Base-by-base conservation (phyloP, 495 filamentous ascomycete species). In the Tuber umbilicatum region DNA sequence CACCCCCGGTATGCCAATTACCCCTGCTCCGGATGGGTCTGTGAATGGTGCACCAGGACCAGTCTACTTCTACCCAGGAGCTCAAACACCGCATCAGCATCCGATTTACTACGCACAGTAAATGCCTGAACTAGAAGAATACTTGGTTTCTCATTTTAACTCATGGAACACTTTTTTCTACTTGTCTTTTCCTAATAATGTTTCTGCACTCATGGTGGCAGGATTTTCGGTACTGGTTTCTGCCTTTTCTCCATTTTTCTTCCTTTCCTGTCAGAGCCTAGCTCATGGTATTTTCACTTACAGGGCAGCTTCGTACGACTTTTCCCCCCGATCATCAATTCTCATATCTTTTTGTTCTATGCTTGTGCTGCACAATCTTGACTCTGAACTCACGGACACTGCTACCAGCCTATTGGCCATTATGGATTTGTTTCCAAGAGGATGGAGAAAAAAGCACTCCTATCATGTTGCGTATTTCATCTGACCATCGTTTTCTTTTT, bases 61-160 rank as follows among this genome's bases (percentile, higher is more conserved):
- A 78, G 83, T 86, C 19, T 95, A 92, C 83, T 95, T 92, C 81
- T 94, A 93, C 81, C 88, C 90, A 42, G 91, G 89, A 74, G 81
- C 86, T 12, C 84, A 84, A 43, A 78, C 77, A 27, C 77, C 75
- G n/a, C 77, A 79, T 1, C 87, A 85, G 39, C 86, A 85, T n/a
- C 87, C 90, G 75, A 91, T 92, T 79, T 95, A 92, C 81, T 89
- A 90, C 75, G 81, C 87, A 23, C 88, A 91, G 82, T 91, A 79
- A 40, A 70, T 31, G 3, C 21, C 23, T 35, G 55, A 23, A 27
- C n/a, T 27, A 60, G 41, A 38, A 16, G 67, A 17, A 55, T 19
- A 38, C 64, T 37, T 38, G 21, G 47, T 27, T 41, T 68, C 38
- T 42, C 40, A 39, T 41, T 74, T 55, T 42, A 31, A 23, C 12